Evolutionary conservation across 2,329 filamentous ascomycete species (phyloP).

Genomic region (Claviceps sp.): DNA sequence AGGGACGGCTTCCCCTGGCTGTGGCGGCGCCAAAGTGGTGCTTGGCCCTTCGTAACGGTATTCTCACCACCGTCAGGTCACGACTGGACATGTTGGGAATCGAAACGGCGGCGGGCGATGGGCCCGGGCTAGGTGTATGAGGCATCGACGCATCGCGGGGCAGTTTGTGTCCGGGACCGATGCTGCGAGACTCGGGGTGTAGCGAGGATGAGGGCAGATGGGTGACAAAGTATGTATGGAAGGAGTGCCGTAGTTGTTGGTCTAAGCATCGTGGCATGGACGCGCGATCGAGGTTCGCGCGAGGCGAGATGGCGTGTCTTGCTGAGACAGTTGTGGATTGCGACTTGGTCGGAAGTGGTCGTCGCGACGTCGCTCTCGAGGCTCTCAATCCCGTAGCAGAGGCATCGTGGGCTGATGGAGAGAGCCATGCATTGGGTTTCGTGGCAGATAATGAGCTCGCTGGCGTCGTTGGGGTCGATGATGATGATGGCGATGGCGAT

Average conservation of each 20-base stretch:
- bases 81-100: slow-evolving; percentile 47
- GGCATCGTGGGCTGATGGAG: neutral
- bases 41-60: slow-evolving; percentile 84
- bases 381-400: neutral
- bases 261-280: neutral
- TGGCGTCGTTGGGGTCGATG: neutral
- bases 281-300: slow-evolving; percentile 1
- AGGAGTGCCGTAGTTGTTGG: slow-evolving; percentile 24
- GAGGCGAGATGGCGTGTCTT: neutral
- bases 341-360: neutral
- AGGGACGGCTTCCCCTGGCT: slow-evolving; percentile 67
- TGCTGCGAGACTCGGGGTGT: slow-evolving; percentile 63
- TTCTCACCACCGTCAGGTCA: slow-evolving; percentile 87
- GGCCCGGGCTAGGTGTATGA: slow-evolving; percentile 45
- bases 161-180: slow-evolving; percentile 67
- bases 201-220: slow-evolving; percentile 87
- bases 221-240: slow-evolving; percentile 96
- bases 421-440: neutral
- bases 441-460: neutral
- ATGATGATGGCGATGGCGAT: neutral
- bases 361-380: neutral
- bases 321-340: neutral
- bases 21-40: slow-evolving; percentile 82
- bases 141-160: slow-evolving; percentile 75
- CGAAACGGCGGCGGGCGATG: slow-evolving; percentile 43